Base-by-base conservation (phyloP, 208 protist species). In the Kentomonas sorsogonicus region DNA sequence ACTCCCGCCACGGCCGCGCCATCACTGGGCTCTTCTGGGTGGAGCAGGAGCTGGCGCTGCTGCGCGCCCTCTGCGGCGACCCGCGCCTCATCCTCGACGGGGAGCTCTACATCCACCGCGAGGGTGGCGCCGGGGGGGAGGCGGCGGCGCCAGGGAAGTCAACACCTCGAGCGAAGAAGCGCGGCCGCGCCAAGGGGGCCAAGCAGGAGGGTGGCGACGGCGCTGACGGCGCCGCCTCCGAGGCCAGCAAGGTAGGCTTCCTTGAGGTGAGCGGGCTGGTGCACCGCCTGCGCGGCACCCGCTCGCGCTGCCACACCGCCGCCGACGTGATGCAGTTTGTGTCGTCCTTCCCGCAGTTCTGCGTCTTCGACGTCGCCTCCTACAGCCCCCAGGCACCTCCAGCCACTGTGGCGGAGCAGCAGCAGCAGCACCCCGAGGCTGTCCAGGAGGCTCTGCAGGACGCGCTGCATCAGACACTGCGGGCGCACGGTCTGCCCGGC, bases 21-120 rank as follows among this genome's bases (percentile, higher is more conserved):
- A 69, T 94, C 53, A 69, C 79, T 67, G 83, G 83, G 18, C 63
- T 91, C 46, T 82, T 77, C 44, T 94, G 88, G 84, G 78, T 94
- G 50, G 88, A 94, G 57, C 57, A 86, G 39, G 88, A 94, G 66
- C 71, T 94, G 30, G 53, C 57, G 34, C 60, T 94, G 15, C 58
- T 94, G 57, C 72, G 84, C 0, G 71, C 69, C 22, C 56, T 94
- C 0, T 83, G 70, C 27, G 72, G 76, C n/a, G 88, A 94, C 47
- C 51, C 77, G 13, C 45, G 55, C 1, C 70, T 94, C 30, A 70
- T 79, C 16, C 59, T 94, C 9, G 88, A 94, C 47, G 88, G 84
- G 3, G 83, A 94, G 56, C 65, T 94, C n/a, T 94, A 94, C 71
- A 69, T 92, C 29, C 88, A 94, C 57, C 65, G 59, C 13, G 33